Conservation (phyloP, 1,284 basidiomycete genomes). For the Cutaneotrichosporon mucoides region DNA sequence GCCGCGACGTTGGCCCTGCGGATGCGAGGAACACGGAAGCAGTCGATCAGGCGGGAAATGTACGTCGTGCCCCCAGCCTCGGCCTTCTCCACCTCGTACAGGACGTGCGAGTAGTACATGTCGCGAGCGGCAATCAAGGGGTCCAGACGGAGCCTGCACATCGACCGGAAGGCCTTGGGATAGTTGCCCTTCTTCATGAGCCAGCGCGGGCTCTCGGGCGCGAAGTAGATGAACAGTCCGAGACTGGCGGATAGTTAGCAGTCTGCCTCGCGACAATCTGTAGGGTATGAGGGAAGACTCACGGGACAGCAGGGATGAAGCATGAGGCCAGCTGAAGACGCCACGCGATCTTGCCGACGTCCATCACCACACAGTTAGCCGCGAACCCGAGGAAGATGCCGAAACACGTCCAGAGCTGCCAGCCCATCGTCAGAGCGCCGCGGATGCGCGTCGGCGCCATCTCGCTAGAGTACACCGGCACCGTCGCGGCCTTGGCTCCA, state of each 20-base stretch:
- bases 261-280: no score
- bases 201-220: conserved; percentile 33
- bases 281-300: conserved; percentile 23
- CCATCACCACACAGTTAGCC: conserved; percentile 16
- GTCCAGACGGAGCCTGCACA: conserved; percentile 61
- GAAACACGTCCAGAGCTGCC: conserved; percentile 25
- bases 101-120: conserved; percentile 60
- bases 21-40: conserved; percentile 69
- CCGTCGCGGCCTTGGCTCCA: conserved; percentile 52
- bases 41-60: conserved; percentile 54
- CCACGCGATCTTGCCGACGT: conserved; percentile 44
- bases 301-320: conserved; percentile 46
- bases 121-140: conserved; percentile 69
- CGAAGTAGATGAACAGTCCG: conserved; percentile 7
- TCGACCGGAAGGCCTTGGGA: conserved; percentile 59
- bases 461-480: conserved; percentile 46
- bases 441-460: conserved; percentile 50
- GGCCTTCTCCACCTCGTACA: conserved; percentile 62
- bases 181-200: conserved; percentile 51
- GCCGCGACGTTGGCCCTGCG: conserved; percentile 67
- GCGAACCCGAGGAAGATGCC: conserved; percentile 36
- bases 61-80: conserved; percentile 50
- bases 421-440: conserved; percentile 53
- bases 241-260: background rate
- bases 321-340: conserved; percentile 51